Evolutionary conservation across 1,284 basidiomycete genomes (phyloP).

Genomic region (Dichomitus squalens): DNA sequence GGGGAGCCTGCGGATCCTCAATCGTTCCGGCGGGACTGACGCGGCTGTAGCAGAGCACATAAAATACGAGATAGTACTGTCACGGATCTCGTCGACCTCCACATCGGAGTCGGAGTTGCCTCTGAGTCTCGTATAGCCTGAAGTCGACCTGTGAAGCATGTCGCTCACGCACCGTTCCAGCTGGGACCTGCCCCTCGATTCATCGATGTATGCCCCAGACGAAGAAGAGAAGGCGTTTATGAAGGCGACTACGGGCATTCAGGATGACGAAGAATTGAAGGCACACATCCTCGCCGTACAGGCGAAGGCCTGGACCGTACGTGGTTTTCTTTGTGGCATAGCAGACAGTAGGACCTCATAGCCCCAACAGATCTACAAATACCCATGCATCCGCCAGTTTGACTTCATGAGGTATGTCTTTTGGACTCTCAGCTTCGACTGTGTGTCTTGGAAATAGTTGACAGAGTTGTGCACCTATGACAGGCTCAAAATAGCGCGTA

Average conservation of each 20-base stretch:
- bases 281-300: slow-evolving; percentile 16
- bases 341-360: no score
- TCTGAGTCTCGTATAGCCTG: no score
- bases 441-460: not conserved
- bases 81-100: no score
- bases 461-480: not conserved
- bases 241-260: slow-evolving; percentile 20
- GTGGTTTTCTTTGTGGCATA: not conserved
- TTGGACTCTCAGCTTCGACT: no score
- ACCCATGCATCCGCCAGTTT: slow-evolving; percentile 22
- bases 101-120: no score
- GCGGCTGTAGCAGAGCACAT: no score
- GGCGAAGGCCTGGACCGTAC: slow-evolving; percentile 17
- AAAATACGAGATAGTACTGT: no score
- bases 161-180: slow-evolving; percentile 4
- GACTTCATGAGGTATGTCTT: slow-evolving; percentile 14
- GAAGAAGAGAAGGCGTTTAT: no score
- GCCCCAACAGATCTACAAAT: slow-evolving; percentile 12
- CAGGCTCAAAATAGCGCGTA: slow-evolving; percentile 18
- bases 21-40: no score
- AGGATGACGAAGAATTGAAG: slow-evolving; percentile 20
- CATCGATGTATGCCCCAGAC: slow-evolving; percentile 12
- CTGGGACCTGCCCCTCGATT: slow-evolving; percentile 11
- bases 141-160: no score
- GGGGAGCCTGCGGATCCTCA: no score